Base-by-base conservation (phyloP, 371 early-diverging fungal species). In the Rhizopus sp. region DNA sequence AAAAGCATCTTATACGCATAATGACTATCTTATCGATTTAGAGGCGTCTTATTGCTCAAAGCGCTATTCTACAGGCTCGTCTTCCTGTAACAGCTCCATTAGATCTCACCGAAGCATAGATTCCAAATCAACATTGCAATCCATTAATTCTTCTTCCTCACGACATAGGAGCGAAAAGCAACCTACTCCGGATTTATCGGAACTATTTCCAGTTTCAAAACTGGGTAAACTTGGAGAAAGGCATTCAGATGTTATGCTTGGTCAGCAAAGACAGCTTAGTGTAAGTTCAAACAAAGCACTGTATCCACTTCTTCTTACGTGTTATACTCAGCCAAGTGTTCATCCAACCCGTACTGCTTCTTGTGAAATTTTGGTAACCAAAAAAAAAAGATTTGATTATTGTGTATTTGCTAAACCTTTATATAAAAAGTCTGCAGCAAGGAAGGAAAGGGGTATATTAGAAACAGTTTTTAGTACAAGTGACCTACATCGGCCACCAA, bases 261-360 rank as follows among this genome's bases (percentile, higher is more conserved):
- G 23, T 23, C 23, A 23, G 2, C 23, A 23, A 23, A 23, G 23
- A 23, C 23, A 23, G 23, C 23, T 23, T 23, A 23, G 23, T 23
- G 23, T 23, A 23, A 23, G 23, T 23, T 23, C 23, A 23, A 23
- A 23, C 23, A 23, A 23, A 23, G 23, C 23, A 23, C 23, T 23
- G 2, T 23, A 23, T 23, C 23, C 23, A 0, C 23, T 23, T 23
- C 23, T 23, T 23, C 23, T 23, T 23, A 23, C 23, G 23, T 23
- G 23, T 23, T 2, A 23, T 23, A 23, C 2, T 2, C 2, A 63
- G 63, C 54, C 63, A 15, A 63, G 63, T 48, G 57, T 58, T 23
- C 63, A 63, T 53, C 58, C 63, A 6, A 58, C 38, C 12, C 47
- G 58, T 15, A 58, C 63, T 3, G 54, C 50, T 4, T 63, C 63